Evolutionary conservation across 2,329 filamentous ascomycete species (phyloP).

Genomic region (Diaporthe citriasiana): DNA sequence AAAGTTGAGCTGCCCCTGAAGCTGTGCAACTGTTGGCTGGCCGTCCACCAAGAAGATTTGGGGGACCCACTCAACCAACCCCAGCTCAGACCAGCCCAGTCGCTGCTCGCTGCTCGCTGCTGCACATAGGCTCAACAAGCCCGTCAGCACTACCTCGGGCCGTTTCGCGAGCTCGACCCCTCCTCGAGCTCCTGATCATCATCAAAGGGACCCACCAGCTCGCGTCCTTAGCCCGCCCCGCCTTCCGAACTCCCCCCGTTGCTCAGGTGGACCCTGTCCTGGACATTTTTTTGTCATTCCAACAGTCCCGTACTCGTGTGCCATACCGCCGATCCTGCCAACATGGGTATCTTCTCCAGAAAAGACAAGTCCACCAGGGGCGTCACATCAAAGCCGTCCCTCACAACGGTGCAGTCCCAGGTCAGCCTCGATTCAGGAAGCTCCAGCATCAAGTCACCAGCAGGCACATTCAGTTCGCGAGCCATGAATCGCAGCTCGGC

Average conservation of each 20-base stretch:
- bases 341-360: conserved; percentile 70
- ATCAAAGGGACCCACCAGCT: conserved; percentile 26
- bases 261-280: conserved; percentile 3
- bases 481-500: conserved; percentile 65
- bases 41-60: not conserved
- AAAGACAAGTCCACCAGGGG: conserved; percentile 65
- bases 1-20: conserved; percentile 14
- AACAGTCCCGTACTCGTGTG: not conserved
- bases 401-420: conserved; percentile 62
- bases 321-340: conserved; percentile 42
- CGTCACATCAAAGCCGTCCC: conserved; percentile 52
- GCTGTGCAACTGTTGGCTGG: conserved; percentile 22
- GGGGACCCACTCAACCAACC: conserved; percentile 14
- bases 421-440: conserved; percentile 66
- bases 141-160: conserved; percentile 32
- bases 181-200: conserved; percentile 32
- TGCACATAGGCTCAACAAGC: conserved; percentile 4
- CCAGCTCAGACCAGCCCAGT: conserved; percentile 18
- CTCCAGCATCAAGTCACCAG: conserved; percentile 62
- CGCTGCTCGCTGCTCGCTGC: conserved; percentile 12
- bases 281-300: not conserved
- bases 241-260: conserved; percentile 38
- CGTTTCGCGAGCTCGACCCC: conserved; percentile 25
- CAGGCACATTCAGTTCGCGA: conserved; percentile 52
- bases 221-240: conserved; percentile 33